phyloP scores from a whole-genome alignment of 2,329 filamentous ascomycete genomes.

The Zalaria obscura region DNA sequence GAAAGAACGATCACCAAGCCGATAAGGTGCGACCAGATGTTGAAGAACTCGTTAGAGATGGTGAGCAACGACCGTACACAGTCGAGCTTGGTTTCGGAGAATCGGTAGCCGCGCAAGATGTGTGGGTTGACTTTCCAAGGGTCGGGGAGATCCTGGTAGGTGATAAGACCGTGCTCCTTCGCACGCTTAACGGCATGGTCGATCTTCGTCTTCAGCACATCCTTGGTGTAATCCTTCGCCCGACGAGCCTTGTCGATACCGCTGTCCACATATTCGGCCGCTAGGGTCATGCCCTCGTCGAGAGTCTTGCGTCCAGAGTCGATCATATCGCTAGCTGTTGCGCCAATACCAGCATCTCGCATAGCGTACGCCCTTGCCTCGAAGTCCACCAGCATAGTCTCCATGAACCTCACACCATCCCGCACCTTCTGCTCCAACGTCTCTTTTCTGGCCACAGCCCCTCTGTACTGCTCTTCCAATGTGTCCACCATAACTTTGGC shows the following conservation, averaged over 20 bases:
- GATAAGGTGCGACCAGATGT: conserved; percentile 93
- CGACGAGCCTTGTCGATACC: conserved; percentile 70
- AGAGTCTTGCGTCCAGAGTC: conserved; percentile 68
- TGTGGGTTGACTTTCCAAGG: conserved; percentile 95
- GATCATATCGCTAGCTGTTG: conserved; percentile 57
- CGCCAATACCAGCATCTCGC: conserved; percentile 60
- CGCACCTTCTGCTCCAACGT: conserved; percentile 85
- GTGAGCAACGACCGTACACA: conserved; percentile 68
- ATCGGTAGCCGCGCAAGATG: conserved; percentile 83
- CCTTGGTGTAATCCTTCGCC: conserved; percentile 31
- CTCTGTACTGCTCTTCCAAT: conserved; percentile 74
- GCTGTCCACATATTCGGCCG: conserved; percentile 64
- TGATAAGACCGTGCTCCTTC: conserved; percentile 67
- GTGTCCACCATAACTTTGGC: conserved; percentile 87
- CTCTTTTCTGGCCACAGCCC: conserved; percentile 69
- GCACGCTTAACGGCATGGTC: conserved; percentile 76
- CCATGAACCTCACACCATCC: conserved; percentile 74
- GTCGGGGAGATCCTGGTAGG: conserved; percentile 77
- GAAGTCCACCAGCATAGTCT: conserved; percentile 72
- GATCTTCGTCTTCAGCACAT: conserved; percentile 38
- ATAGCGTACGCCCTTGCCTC: conserved; percentile 71
- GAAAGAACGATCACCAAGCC: conserved; percentile 78
- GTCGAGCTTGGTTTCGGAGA: conserved; percentile 79
- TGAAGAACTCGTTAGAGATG: conserved; percentile 85
- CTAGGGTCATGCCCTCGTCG: conserved; percentile 62